Base-by-base conservation (phyloP, 2,329 filamentous ascomycete species). In the Zymoseptoria tritici region DNA sequence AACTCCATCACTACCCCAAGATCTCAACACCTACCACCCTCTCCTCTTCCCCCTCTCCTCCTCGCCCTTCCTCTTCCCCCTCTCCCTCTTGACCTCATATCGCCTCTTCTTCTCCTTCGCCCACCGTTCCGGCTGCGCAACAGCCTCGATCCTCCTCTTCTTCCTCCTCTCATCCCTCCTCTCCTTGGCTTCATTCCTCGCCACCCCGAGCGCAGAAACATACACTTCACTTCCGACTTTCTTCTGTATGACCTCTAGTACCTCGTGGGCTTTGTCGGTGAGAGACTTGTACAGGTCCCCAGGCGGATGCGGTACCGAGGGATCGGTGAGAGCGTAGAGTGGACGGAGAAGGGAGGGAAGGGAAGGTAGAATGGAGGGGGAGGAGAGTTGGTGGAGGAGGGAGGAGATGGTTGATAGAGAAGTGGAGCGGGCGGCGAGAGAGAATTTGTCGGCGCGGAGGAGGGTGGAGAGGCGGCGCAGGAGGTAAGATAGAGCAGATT, bases 61-160 rank as follows among this genome's bases (percentile, higher is more conserved):
- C 66, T 80, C 77, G 0, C 88, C 87, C 74, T 84, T 90, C 74
- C 88, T 88, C 81, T 91, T 96, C 73, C 87, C 85, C 74, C 86
- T 85, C 68, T 88, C 87, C 77, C 87, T 91, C 80, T 94, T 94
- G 79, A 87, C 85, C 72, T 94, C 90, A 63, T 89, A 82, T 79
- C 88, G 91, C 79, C 87, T 89, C 72, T 83, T 85, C 85, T 97
- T 97, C 67, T 88, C 86, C 70, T 82, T 80, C 26, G 86, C 90
- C 68, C 86, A 85, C 71, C 81, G 87, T 76, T 94, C 93, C 1
- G 94, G 94, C 70, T 88, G 84, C 55, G 83, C 83, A 22, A 99
- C 86, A 9, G 90, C 90, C 72, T 95, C 92, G 64, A 97, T 90
- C 76, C 90, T 90, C 69, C 94, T 84, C 83, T 99, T 99, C 64